Evolutionary conservation across 1,284 basidiomycete species (phyloP), one percentile per base, ranked within the genome.

Genomic region (Moesziomyces aphidis): DNA sequence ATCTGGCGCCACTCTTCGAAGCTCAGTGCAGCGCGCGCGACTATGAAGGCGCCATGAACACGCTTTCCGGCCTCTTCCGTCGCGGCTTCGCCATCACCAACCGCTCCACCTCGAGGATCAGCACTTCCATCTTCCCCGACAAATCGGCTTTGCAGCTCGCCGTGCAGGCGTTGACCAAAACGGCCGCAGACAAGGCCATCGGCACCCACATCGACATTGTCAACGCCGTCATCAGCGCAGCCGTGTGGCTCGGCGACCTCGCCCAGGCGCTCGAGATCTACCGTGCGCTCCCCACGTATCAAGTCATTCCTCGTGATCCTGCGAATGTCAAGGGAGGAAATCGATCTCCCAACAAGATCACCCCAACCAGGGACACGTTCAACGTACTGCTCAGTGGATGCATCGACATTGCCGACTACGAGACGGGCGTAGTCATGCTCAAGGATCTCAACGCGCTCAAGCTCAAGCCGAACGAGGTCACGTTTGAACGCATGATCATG

Each of bases 401-500:
- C 52, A 61, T 82, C 42, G 61, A 76, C 19, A 42, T 48, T 0
- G 47, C 57, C 15, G 66, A 80, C 42, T 49, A 61, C 51, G 52
- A 60, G 3, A 45, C 65, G 5, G 80, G 69, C 26, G 55, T 59
- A 2, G 15, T 60, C 1, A 21, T 80, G 62, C 72, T 61, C 47
- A 48, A 22, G 36, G 70, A 76, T 21, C 49, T 82, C 42, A 61
- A 71, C 23, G 7, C 24, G 5, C 39, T 48, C 2, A 24, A 22
- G 1, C 6, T 78, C 8, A 26, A 43, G 17, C 76, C 79, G 1
- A 55, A 59, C 28, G 56, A 49, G 10, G 61, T 63, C 19, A 75
- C 78, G 11, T 81, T 75, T 43, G 80, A 82, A 28, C 63, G 72
- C 10, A 75, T 77, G 67, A 63, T 74, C 15, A 52, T 78, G 17